Base-by-base conservation (phyloP, 2,329 filamentous ascomycete genomes). In the Aspergillus sp. region DNA sequence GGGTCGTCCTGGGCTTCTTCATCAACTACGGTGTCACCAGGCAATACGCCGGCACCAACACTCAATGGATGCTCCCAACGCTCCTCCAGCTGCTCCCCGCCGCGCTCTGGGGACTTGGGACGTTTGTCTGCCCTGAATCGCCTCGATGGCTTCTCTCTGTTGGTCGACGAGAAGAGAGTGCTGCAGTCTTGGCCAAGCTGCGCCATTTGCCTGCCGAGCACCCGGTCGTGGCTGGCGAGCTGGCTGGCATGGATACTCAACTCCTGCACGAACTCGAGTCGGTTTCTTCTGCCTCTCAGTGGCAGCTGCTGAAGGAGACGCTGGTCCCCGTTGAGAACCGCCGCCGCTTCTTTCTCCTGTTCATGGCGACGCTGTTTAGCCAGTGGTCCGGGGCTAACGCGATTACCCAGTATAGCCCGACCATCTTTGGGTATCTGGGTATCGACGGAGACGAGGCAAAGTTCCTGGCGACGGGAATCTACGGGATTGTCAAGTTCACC, bases 341-440 rank as follows among this genome's bases (percentile, higher is more conserved):
- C 3, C 73, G 75, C 17, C 72, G 77, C 3, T 65, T 76, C 13
- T 74, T 76, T 55, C 75, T 78, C 34, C 62, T 67, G 8, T 63
- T 77, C 4, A 57, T 77, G 18, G 72, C 72, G 0, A 78, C 76
- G 20, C 67, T 70, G 0, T 67, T 80, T 34, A 71, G 78, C 0
- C 76, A 82, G 61, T 71, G 80, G 45, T 77, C 76, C 0, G 76
- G 78, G 5, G 77, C 76, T 17, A 77, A 78, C 62, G 70, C 72
- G 2, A 74, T 82, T 47, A 78, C 77, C 0, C 66, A 73, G 12
- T 78, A 82, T 59, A 65, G 80, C 5, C 70, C 80, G 0, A 73
- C 77, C 1, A 76, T 81, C 38, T 60, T 81, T 36, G 70, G 64
- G 0, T 61, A 80, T 9, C 61, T 79, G 5, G 76, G 76, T 1